Conservation (phyloP, 805 yeast species). For the Ogataea haglerorum region DNA sequence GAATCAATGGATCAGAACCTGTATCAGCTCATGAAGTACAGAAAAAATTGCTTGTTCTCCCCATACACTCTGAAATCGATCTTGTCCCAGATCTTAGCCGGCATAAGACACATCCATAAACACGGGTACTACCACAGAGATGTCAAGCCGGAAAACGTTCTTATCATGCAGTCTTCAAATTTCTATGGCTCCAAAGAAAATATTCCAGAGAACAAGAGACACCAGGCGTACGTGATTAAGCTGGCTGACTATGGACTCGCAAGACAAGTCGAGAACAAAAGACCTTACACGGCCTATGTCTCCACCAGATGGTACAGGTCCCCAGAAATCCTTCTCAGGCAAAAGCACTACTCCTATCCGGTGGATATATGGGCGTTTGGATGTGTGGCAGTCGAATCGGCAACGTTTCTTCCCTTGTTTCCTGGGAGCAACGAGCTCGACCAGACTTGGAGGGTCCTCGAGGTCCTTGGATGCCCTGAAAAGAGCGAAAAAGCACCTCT, state of each 20-base stretch:
- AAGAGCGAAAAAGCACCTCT: slow-evolving; percentile 36
- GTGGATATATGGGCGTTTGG: slow-evolving; percentile 89
- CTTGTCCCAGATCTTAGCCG: slow-evolving; percentile 67
- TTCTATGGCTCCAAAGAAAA: slow-evolving; percentile 44
- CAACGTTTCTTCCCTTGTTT: slow-evolving; percentile 72
- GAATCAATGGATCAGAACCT: slow-evolving; percentile 83
- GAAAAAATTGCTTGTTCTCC: slow-evolving; percentile 53
- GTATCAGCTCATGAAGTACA: slow-evolving; percentile 67
- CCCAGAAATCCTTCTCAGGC: slow-evolving; percentile 73
- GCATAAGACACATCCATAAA: slow-evolving; percentile 76
- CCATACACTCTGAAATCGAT: slow-evolving; percentile 61
- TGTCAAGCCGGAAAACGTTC: slow-evolving; percentile 88
- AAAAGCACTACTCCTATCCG: slow-evolving; percentile 59
- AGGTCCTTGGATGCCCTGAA: slow-evolving; percentile 71
- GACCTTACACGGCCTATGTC: slow-evolving; percentile 69
- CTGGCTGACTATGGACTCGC: slow-evolving; percentile 81
- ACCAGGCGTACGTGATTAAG: slow-evolving; percentile 58
- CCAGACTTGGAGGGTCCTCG: slow-evolving; percentile 67
- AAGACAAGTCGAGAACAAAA: slow-evolving; percentile 49
- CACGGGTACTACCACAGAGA: slow-evolving; percentile 79
- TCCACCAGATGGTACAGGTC: slow-evolving; percentile 86
- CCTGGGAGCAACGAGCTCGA: slow-evolving; percentile 81
- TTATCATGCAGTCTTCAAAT: slow-evolving; percentile 56
- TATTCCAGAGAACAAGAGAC: slow-evolving; percentile 39
- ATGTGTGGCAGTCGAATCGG: slow-evolving; percentile 68